These are phyloP conservation scores for Barnettozyma siamensis DNA, from an alignment of 805 yeast genomes.

Conservation along the genomic window DNA sequence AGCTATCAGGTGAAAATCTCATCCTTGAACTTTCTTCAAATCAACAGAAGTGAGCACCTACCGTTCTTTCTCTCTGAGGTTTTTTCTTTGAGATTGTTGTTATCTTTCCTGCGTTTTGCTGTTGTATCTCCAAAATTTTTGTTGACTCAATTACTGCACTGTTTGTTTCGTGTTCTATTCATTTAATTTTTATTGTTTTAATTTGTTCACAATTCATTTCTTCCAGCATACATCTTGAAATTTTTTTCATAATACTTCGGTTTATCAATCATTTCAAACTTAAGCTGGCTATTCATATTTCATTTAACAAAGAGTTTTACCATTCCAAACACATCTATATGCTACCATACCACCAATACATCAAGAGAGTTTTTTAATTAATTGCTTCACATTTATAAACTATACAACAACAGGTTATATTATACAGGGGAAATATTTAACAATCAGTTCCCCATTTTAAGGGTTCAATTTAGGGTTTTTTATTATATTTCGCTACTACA, in stretches of 20 bases:
- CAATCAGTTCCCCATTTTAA: background rate
- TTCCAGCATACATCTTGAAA: background rate
- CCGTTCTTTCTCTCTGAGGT: background rate
- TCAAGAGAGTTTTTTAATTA: background rate
- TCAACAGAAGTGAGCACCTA: slow-evolving; percentile 1
- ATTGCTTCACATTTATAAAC: slow-evolving; percentile 1
- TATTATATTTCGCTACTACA: too few relatives aligned
- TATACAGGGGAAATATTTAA: background rate
- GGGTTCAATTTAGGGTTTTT: background rate
- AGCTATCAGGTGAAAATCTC: slow-evolving; percentile 4
- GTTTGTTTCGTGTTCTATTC: background rate
- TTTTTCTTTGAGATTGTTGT: background rate
- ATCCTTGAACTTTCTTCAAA: background rate
- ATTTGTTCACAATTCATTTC: background rate
- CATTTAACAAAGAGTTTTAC: background rate
- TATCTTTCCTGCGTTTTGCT: background rate
- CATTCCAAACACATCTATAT: too few relatives aligned
- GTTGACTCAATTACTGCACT: background rate
- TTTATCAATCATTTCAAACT: too few relatives aligned
- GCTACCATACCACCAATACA: background rate
- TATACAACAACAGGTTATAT: background rate
- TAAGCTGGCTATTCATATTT: too few relatives aligned
- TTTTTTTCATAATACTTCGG: too few relatives aligned
- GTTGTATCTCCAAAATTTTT: background rate
- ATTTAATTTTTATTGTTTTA: background rate